These are phyloP conservation scores for Pyrenochaeta sp. DNA, from an alignment of 2,329 filamentous ascomycete species.

Conservation along the genomic window DNA sequence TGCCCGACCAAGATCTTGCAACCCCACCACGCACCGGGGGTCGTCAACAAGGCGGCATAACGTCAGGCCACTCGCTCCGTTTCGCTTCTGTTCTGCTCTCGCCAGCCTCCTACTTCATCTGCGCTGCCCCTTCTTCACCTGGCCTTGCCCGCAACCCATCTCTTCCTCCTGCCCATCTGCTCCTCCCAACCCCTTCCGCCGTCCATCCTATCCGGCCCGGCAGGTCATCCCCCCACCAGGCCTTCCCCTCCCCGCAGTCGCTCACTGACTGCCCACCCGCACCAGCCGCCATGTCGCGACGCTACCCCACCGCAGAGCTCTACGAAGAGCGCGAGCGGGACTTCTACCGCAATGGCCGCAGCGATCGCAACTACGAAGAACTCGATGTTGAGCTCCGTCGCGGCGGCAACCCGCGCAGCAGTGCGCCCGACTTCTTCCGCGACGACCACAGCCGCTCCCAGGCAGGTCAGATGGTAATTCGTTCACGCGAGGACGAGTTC, in stretches of 20 bases:
- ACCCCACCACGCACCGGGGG: slow-evolving; percentile 25
- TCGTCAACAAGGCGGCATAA: slow-evolving; percentile 31
- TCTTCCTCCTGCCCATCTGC: slow-evolving; percentile 3
- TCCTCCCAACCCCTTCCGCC: slow-evolving; percentile 7
- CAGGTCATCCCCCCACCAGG: slow-evolving; percentile 15
- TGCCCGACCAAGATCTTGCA: slow-evolving; percentile 19
- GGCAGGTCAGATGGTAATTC: slow-evolving; percentile 56
- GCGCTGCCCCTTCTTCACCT: slow-evolving; percentile 3
- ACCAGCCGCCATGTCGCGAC: slow-evolving; percentile 51
- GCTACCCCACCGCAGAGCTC: slow-evolving; percentile 55
- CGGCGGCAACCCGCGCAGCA: slow-evolving; percentile 48
- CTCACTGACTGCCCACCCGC: slow-evolving; percentile 20
- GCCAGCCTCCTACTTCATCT: slow-evolving; percentile 7
- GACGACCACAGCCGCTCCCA: slow-evolving; percentile 58
- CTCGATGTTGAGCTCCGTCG: slow-evolving; percentile 57
- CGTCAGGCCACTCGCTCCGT: slow-evolving; percentile 31
- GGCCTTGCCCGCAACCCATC: no score
- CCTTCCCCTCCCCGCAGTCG: slow-evolving; percentile 14
- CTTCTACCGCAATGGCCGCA: slow-evolving; percentile 54
- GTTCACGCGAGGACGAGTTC: slow-evolving; percentile 51
- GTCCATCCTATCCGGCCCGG: slow-evolving; percentile 12
- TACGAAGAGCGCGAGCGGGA: slow-evolving; percentile 60
- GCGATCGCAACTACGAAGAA: slow-evolving; percentile 57
- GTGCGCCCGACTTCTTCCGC: slow-evolving; percentile 58
- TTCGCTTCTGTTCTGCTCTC: slow-evolving; percentile 9